Percentiles rank a stretch among this genome's conserved stretches.
Conservation (phyloP, 1,284 basidiomycete genomes). For the Tilletia indica region DNA sequence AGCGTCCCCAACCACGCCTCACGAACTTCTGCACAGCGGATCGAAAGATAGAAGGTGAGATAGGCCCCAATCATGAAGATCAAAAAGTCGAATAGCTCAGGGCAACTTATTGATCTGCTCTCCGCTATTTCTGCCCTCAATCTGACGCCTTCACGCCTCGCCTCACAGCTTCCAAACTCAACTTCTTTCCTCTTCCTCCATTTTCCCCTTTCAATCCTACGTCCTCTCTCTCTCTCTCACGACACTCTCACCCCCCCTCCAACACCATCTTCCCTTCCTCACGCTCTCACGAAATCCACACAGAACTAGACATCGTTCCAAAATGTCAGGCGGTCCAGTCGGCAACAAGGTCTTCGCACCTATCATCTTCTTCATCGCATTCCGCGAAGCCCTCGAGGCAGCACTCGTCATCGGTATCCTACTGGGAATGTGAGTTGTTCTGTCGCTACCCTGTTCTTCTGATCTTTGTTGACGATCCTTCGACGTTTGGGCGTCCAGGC, state of each 20-base stretch:
- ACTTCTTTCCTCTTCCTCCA: too few species aligned
- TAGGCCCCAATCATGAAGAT: too few species aligned
- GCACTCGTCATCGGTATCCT: conserved; percentile 53
- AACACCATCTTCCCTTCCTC: not conserved
- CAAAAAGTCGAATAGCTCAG: too few species aligned
- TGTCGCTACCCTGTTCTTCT: not conserved
- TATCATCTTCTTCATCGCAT: conserved; percentile 54
- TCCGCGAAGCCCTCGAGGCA: conserved; percentile 51
- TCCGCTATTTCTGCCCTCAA: too few species aligned
- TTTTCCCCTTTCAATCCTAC: too few species aligned
- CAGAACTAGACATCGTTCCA: conserved; percentile 16
- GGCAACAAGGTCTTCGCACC: conserved; percentile 53
- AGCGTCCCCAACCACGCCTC: too few species aligned
- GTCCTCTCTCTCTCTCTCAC: too few species aligned
- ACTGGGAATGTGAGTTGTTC: conserved; percentile 34
- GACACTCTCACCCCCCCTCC: not conserved
- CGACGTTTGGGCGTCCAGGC: not conserved
- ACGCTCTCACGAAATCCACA: not conserved
- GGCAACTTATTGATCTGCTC: too few species aligned
- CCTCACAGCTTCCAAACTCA: too few species aligned
- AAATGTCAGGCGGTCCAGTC: conserved; percentile 18
- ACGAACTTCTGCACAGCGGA: too few species aligned
- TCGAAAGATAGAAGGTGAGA: too few species aligned
- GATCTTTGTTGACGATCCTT: not conserved
- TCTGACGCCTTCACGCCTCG: too few species aligned